A percentile compares a stretch with the other conserved stretches of the same genome.
Conservation (phyloP, 2,329 filamentous ascomycete genomes). For the Clarireedia monteithiana region DNA sequence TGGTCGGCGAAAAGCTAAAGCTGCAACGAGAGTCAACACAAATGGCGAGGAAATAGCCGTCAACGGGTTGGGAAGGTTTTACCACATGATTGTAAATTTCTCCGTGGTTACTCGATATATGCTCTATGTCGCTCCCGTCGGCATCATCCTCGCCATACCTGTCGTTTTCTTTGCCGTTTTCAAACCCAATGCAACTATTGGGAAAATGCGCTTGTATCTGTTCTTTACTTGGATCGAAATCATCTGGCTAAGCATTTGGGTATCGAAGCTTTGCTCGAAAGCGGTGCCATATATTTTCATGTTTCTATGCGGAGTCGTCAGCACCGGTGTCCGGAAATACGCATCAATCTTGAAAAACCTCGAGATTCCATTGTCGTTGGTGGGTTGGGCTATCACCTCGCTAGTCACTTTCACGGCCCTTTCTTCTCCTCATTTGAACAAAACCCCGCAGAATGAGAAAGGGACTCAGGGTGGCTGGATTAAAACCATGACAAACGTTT, state of each 20-base stretch:
- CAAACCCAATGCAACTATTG: slow-evolving; percentile 20
- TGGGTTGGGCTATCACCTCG: slow-evolving; percentile 58
- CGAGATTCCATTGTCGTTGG: slow-evolving; percentile 58
- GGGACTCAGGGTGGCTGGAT: slow-evolving; percentile 38
- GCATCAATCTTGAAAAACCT: slow-evolving; percentile 56
- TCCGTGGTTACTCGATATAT: slow-evolving; percentile 59
- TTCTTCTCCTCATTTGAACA: slow-evolving; percentile 31
- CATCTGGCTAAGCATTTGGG: slow-evolving; percentile 60
- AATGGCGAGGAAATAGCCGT: slow-evolving; percentile 46
- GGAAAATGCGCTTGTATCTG: slow-evolving; percentile 45
- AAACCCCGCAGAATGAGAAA: neutral
- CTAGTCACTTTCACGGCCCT: slow-evolving; percentile 55
- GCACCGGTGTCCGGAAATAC: slow-evolving; percentile 63
- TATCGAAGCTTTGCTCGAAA: slow-evolving; percentile 56
- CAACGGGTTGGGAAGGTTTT: slow-evolving; percentile 58
- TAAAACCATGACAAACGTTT: slow-evolving; percentile 52
- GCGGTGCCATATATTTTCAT: slow-evolving; percentile 55
- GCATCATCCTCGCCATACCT: slow-evolving; percentile 52
- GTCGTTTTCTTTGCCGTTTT: slow-evolving; percentile 40
- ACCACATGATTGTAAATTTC: slow-evolving; percentile 56
- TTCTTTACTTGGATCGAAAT: slow-evolving; percentile 64
- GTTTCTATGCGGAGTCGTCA: slow-evolving; percentile 62
- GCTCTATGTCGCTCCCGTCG: slow-evolving; percentile 59
- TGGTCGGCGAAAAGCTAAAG: slow-evolving; percentile 42
- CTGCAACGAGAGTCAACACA: slow-evolving; percentile 36